Evolutionary conservation across 768 basidiomycete species (phyloP).

Genomic region (Tricholoma sp.): DNA sequence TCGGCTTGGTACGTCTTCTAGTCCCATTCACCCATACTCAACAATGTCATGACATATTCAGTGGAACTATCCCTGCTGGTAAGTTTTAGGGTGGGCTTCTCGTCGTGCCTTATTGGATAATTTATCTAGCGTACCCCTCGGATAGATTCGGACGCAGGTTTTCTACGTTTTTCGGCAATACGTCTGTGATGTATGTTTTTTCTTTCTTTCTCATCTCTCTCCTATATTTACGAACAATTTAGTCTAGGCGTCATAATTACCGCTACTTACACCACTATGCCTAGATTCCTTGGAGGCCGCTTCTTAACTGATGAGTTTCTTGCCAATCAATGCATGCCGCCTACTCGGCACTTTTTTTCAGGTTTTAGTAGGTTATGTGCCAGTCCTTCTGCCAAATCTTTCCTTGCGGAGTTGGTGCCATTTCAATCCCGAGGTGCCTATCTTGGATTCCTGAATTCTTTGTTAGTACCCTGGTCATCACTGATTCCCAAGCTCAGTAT

Average conservation of each 20-base stretch:
- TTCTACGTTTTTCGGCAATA: conserved; percentile 46
- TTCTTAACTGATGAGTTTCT: conserved; percentile 40
- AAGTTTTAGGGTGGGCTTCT: conserved; percentile 3
- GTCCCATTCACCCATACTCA: conserved; percentile 13
- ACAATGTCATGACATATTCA: conserved; percentile 9
- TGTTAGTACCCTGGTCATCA: conserved; percentile 25
- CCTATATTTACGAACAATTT: conserved; percentile 1
- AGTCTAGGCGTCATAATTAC: conserved; percentile 46
- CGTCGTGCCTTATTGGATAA: background rate
- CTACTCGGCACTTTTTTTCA: conserved; percentile 6
- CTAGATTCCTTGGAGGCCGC: conserved; percentile 44
- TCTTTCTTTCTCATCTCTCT: background rate
- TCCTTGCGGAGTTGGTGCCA: conserved; percentile 45
- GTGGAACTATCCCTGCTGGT: conserved; percentile 43
- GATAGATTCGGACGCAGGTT: conserved; percentile 46
- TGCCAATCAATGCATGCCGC: background rate
- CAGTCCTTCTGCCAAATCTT: conserved; percentile 45
- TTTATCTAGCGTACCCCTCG: conserved; percentile 34
- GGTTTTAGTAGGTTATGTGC: conserved; percentile 41
- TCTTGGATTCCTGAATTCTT: conserved; percentile 48
- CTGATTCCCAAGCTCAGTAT: background rate
- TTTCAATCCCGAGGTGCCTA: conserved; percentile 44
- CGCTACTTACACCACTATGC: conserved; percentile 38
- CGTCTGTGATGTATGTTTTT: conserved; percentile 35
- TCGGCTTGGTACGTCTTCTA: conserved; percentile 32